Evolutionary conservation across 495 filamentous ascomycete species (phyloP).

Genomic region (Tuber aestivum): DNA sequence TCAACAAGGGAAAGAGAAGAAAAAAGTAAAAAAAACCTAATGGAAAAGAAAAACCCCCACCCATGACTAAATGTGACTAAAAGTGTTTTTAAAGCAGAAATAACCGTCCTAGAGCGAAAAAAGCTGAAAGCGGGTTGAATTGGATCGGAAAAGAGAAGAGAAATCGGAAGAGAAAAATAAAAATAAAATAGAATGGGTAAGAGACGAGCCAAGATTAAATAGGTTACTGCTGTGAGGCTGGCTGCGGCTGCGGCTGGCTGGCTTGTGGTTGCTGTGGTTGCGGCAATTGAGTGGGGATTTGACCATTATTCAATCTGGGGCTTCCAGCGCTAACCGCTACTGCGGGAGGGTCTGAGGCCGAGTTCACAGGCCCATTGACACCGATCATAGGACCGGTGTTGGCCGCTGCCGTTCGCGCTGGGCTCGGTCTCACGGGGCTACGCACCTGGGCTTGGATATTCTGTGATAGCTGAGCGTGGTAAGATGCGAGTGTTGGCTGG

Average conservation of each 20-base stretch:
- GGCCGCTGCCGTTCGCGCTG: conserved; percentile 15
- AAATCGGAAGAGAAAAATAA: background rate
- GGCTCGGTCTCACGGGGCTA: background rate
- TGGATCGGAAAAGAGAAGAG: background rate
- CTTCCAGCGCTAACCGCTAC: background rate
- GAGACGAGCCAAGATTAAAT: background rate
- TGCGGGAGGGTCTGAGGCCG: conserved; percentile 21
- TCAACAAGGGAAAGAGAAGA: background rate
- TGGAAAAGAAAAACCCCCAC: background rate
- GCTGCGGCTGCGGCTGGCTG: background rate
- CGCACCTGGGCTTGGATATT: conserved; percentile 24
- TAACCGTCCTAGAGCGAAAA: background rate
- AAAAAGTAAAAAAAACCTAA: background rate
- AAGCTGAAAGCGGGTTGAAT: background rate
- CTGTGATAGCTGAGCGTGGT: conserved; percentile 30
- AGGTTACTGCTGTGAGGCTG: background rate
- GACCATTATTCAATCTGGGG: background rate
- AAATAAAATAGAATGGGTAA: background rate
- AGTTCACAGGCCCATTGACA: conserved; percentile 38
- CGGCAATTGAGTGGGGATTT: background rate
- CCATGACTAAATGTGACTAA: background rate
- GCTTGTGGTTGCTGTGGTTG: background rate
- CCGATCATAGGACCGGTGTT: conserved; percentile 38
- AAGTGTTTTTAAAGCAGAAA: background rate
- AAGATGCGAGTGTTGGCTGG: conserved; percentile 25